Percentiles rank a stretch among this genome's conserved stretches.
These are phyloP conservation scores for Takashimella koratensis DNA, from an alignment of 1,284 basidiomycete genomes.

Conservation along the genomic window DNA sequence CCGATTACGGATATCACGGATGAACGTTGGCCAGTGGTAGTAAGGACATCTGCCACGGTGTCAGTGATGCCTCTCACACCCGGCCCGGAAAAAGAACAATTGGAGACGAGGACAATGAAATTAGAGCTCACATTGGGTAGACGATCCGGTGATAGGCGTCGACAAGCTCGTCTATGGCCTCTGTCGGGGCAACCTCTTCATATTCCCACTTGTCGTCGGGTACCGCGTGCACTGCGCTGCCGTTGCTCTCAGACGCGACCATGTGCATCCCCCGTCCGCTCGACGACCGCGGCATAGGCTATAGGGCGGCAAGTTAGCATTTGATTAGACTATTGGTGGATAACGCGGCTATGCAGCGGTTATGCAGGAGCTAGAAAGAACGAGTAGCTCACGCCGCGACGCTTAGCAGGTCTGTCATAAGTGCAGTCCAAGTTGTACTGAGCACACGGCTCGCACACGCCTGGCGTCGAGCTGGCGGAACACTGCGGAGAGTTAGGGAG, in stretches of 20 bases:
- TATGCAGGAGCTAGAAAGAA: no score
- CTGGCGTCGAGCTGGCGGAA: conserved; percentile 20
- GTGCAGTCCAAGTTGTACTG: conserved; percentile 41
- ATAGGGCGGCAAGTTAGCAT: no score
- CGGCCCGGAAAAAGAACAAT: neutral
- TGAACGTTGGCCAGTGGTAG: conserved; percentile 47
- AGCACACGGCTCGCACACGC: conserved; percentile 37
- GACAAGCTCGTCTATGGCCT: conserved; percentile 28
- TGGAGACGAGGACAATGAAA: neutral
- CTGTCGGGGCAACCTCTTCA: conserved; percentile 24
- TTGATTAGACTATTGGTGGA: no score
- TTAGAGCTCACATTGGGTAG: conserved; percentile 37
- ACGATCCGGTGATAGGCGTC: conserved; percentile 31
- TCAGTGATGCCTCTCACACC: neutral
- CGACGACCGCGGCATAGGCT: neutral
- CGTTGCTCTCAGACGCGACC: neutral
- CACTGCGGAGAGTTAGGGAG: conserved; percentile 32
- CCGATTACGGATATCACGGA: conserved; percentile 17
- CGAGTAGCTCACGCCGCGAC: conserved; percentile 45
- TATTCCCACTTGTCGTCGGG: conserved; percentile 23
- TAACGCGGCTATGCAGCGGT: no score
- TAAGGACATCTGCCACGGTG: conserved; percentile 27
- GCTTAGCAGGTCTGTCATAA: conserved; percentile 41
- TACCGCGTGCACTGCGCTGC: neutral
- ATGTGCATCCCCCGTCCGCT: neutral